phyloP scores from a whole-genome alignment of 2,329 filamentous ascomycete species.

The Colletotrichum phormii region DNA sequence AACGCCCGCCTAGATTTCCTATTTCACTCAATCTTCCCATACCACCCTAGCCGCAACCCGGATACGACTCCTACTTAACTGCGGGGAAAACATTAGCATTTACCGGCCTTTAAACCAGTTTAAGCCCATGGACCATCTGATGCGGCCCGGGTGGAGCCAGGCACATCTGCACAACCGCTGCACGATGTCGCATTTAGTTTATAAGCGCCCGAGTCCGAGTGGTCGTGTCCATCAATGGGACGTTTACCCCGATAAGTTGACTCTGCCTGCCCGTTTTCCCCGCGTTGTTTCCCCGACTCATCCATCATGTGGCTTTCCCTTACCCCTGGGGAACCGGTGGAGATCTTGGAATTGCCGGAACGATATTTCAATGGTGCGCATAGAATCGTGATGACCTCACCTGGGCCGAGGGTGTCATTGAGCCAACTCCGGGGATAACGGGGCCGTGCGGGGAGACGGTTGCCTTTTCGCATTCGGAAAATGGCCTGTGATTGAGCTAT shows the following conservation, averaged over 20 bases:
- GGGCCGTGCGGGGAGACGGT: constrained; percentile 18
- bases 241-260: background rate
- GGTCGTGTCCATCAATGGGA: background rate
- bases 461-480: background rate
- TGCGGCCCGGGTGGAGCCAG: constrained; percentile 8
- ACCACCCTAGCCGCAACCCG: background rate
- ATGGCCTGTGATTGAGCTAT: background rate
- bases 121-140: background rate
- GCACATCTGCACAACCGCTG: background rate
- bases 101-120: background rate
- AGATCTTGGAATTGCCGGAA: background rate
- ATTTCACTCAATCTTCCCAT: background rate
- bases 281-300: background rate
- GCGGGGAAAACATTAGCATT: constrained; percentile 18
- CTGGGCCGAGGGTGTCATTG: background rate
- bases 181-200: constrained; percentile 8
- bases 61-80: constrained; percentile 5
- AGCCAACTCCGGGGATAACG: constrained; percentile 20
- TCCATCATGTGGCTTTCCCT: background rate
- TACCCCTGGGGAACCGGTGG: constrained; percentile 2
- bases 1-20: background rate
- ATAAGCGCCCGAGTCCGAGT: constrained; percentile 29
- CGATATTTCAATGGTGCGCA: constrained; percentile 31
- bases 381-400: constrained; percentile 33
- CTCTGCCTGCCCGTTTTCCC: background rate